Evolutionary conservation across 306 rosid genomes (phyloP).

Genomic region (Vigna radiata): DNA sequence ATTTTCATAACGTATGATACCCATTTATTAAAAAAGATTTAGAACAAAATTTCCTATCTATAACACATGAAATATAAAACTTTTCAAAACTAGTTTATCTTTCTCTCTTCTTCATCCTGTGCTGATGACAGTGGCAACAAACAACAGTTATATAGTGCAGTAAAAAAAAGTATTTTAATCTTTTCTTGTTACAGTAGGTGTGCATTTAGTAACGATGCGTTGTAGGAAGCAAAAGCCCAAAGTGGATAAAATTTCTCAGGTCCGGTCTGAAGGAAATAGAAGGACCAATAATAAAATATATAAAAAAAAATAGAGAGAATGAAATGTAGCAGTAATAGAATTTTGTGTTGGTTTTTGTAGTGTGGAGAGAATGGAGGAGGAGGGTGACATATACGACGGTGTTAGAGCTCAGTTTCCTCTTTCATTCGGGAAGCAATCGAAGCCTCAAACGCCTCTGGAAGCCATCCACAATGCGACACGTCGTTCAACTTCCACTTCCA

Average conservation of each 20-base stretch:
- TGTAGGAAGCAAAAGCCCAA: background rate
- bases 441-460: constrained; percentile 83
- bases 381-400: constrained; percentile 80
- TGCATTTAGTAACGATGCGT: too few species aligned
- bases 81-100: too few species aligned
- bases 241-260: background rate
- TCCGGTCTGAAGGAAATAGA: background rate
- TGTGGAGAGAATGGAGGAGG: constrained; percentile 57
- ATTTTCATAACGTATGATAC: too few species aligned
- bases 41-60: too few species aligned
- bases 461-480: constrained; percentile 85
- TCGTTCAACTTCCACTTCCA: constrained; percentile 46
- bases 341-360: background rate
- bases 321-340: too few species aligned
- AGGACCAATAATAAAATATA: background rate
- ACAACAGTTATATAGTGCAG: too few species aligned
- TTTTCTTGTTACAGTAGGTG: too few species aligned
- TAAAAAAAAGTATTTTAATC: too few species aligned
- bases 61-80: too few species aligned
- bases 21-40: too few species aligned
- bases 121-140: too few species aligned
- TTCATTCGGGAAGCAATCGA: constrained; percentile 87
- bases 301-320: background rate
- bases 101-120: too few species aligned
- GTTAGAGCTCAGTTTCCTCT: constrained; percentile 81